phyloP scores from a whole-genome alignment of 495 filamentous ascomycete species.

The Tuber calosporum region DNA sequence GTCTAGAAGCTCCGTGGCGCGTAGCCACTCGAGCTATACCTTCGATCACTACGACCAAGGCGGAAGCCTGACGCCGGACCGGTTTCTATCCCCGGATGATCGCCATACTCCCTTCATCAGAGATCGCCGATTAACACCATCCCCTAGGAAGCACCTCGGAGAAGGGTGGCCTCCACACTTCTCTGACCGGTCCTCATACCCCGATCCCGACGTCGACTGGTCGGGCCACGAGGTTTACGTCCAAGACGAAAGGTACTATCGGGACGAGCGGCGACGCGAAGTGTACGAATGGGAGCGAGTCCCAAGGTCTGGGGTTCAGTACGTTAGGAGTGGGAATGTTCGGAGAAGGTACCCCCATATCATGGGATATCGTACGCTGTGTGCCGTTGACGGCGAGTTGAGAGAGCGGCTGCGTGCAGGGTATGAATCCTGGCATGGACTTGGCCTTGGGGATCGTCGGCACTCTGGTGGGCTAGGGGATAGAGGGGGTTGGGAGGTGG shows the following conservation, averaged over 20 bases:
- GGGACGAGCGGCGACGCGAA: neutral
- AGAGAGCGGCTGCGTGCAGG: neutral
- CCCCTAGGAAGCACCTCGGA: neutral
- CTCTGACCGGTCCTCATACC: neutral
- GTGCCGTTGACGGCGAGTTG: neutral
- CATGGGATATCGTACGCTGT: neutral
- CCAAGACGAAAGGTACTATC: neutral
- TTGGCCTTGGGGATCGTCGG: neutral
- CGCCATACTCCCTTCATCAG: neutral
- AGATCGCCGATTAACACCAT: neutral
- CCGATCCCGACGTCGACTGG: neutral
- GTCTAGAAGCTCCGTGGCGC: neutral
- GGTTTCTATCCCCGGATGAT: neutral
- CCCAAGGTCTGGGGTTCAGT: neutral
- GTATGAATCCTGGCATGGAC: neutral
- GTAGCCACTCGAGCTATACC: neutral
- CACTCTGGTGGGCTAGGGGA: neutral
- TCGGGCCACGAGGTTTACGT: neutral
- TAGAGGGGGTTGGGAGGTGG: neutral
- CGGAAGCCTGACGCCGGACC: neutral
- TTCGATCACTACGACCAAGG: neutral
- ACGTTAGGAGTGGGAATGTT: neutral
- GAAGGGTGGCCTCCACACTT: neutral
- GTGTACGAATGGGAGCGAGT: neutral
- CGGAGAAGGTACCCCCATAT: neutral